Base-by-base conservation (phyloP, 345 rosid genomes). In the Mangifera indica region DNA sequence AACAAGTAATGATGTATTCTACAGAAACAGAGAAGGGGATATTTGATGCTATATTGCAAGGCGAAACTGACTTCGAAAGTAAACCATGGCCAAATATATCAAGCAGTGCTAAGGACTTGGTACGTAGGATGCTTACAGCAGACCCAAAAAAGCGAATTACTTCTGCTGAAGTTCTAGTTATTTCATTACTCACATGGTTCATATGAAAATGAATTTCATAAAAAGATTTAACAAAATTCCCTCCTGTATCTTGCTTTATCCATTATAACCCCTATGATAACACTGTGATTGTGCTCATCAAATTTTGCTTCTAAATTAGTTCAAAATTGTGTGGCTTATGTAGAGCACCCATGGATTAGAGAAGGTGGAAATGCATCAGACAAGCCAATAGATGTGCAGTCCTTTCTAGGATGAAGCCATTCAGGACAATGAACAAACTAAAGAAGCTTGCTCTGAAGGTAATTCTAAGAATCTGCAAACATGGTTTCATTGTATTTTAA, bases 391-490 rank as follows among this genome's bases (percentile, higher is more conserved):
- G 98, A 91, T 55, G 79, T 79, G 99, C 98, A 15, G 99, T 92
- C 49, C 90, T 93, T 48, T 84, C 90, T 26, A 88, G 98, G 78
- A 87, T 95, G 99, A 95, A 91, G 81, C 98, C 89, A 73, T 93
- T 93, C 83, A 85, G 96, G 79, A 90, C 88, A 46, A 92, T 94
- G 98, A 92, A 94, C 87, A 90, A 94, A 82, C 83, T 94, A 46
- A 92, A 90, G 88, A 90, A 91, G 80, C 97, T 94, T 64, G 98
- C 98, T 29, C 63, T 92, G 70, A 92, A 94, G 95, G 98, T 88
- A 76, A 73, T 29, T n/a, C 22, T 24, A 0, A 62, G 42, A 49
- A 10, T 63, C 53, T 54, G 18, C 56, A 32, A 59, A 40, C n/a
- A 10, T 45, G 51, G 22, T 71, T 15, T 64, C 37, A 12, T 10